Percentiles rank a stretch among this genome's conserved stretches.
These are phyloP conservation scores for Parathielavia appendiculata DNA, from an alignment of 495 filamentous ascomycete genomes.

Conservation along the genomic window DNA sequence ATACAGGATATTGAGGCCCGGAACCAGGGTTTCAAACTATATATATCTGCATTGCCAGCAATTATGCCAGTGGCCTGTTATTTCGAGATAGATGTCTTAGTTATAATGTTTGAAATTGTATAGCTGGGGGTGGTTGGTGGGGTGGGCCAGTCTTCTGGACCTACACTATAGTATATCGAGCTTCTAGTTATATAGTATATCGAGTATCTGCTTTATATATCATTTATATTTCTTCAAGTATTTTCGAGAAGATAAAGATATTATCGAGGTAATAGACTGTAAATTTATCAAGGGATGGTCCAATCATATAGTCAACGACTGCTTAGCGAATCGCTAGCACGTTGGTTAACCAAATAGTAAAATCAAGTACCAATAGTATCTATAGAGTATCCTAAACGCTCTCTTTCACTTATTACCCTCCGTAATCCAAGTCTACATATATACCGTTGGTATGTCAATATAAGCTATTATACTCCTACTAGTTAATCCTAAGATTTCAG, in stretches of 20 bases:
- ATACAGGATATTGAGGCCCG: too few relatives aligned
- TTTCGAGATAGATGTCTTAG: too few relatives aligned
- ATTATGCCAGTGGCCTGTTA: too few relatives aligned
- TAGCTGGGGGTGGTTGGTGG: too few relatives aligned
- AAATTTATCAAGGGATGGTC: background rate
- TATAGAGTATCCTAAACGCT: background rate
- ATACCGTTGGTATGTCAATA: background rate
- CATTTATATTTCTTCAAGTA: constrained; percentile 2
- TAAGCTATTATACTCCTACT: background rate
- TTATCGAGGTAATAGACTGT: constrained; percentile 4
- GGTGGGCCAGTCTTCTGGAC: too few relatives aligned
- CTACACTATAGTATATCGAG: too few relatives aligned
- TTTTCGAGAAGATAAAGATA: constrained; percentile 9
- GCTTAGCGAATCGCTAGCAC: background rate
- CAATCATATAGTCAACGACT: background rate
- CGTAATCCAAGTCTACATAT: constrained; percentile 5
- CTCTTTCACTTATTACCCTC: constrained; percentile 13
- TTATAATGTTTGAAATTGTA: too few relatives aligned
- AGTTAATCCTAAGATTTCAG: background rate
- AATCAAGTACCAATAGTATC: constrained; percentile 11
- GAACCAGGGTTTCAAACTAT: too few relatives aligned
- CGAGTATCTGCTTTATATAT: too few relatives aligned
- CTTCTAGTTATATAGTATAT: too few relatives aligned
- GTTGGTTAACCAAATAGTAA: background rate
- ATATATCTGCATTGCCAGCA: too few relatives aligned